Percentiles rank a stretch among this genome's conserved stretches.
Evolutionary conservation across 208 protist species (phyloP).

Genomic region (Trichomonas tenax): DNA sequence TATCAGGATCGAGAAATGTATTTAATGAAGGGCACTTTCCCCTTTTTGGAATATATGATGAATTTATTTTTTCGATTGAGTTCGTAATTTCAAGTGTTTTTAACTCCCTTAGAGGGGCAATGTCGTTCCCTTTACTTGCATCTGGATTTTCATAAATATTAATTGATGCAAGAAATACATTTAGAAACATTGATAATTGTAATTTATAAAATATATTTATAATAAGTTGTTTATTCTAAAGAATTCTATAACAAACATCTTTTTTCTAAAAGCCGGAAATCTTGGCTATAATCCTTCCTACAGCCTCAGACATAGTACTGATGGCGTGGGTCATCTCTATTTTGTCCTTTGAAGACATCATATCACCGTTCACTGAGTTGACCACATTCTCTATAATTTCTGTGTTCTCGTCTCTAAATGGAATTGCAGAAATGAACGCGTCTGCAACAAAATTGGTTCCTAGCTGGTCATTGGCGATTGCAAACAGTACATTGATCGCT

Average conservation of each 20-base stretch:
- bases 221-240: too few species aligned
- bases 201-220: too few species aligned
- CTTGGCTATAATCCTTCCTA: background rate
- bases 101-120: too few species aligned
- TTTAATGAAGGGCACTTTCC: too few species aligned
- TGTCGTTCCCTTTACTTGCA: too few species aligned
- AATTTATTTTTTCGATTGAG: too few species aligned
- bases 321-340: background rate
- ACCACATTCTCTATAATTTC: background rate
- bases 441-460: background rate
- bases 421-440: background rate
- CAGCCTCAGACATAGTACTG: background rate
- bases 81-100: too few species aligned
- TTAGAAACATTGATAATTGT: too few species aligned
- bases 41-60: too few species aligned
- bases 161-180: too few species aligned
- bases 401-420: background rate
- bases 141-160: too few species aligned
- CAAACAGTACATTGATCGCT: background rate
- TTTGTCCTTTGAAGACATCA: background rate
- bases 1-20: too few species aligned
- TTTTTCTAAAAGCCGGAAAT: background rate
- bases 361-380: background rate
- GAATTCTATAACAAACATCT: background rate
- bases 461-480: background rate